These are phyloP conservation scores for Corylus heterophylla DNA, from an alignment of 306 rosid genomes.

Conservation along the genomic window DNA sequence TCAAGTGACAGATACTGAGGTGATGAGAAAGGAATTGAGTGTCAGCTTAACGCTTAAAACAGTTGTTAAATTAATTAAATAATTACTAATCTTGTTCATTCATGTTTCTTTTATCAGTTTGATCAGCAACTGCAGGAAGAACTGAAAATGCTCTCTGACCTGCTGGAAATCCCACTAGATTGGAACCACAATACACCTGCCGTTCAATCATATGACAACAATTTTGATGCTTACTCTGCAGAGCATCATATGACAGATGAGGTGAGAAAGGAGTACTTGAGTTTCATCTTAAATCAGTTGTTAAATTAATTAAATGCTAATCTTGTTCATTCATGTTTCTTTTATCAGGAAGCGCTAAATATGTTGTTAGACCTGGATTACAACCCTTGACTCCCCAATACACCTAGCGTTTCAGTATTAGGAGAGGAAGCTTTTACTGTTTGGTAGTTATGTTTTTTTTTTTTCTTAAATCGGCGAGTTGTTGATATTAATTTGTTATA, in stretches of 20 bases:
- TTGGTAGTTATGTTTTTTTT: too few relatives aligned
- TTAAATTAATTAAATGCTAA: not conserved
- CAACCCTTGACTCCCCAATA: not conserved
- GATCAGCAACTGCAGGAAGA: constrained; percentile 18
- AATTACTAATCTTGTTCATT: not conserved
- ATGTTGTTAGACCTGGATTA: not conserved
- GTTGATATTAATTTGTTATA: too few relatives aligned
- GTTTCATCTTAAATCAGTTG: not conserved
- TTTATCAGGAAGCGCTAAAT: constrained; percentile 25
- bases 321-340: constrained; percentile 9
- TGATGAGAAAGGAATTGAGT: constrained; percentile 40
- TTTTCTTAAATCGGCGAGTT: too few relatives aligned
- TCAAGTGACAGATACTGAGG: constrained; percentile 34
- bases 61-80: not conserved
- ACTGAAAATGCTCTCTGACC: not conserved
- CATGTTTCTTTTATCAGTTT: constrained; percentile 37
- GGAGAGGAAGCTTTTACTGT: too few relatives aligned
- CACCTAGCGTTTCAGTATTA: not conserved
- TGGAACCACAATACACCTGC: not conserved
- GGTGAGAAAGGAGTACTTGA: too few relatives aligned
- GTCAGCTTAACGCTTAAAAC: constrained; percentile 38
- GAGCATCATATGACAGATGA: constrained; percentile 14
- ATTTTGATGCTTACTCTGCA: not conserved
- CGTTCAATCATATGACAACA: constrained; percentile 19
- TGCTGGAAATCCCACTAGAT: constrained; percentile 24